Conservation (phyloP, 768 basidiomycete genomes). For the Mrakia blollopis region DNA sequence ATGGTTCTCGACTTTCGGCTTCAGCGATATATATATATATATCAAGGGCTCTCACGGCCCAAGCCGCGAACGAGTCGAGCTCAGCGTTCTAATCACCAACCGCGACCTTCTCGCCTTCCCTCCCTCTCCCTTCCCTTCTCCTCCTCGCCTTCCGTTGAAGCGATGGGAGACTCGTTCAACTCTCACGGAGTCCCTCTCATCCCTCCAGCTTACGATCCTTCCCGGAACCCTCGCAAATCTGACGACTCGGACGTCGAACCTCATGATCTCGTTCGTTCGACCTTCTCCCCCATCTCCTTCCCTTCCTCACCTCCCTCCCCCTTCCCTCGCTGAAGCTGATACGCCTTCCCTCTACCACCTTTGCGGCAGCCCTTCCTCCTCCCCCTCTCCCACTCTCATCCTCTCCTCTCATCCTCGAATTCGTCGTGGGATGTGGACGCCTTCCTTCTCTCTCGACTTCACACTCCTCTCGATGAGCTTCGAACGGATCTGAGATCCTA, state of each 20-base stretch:
- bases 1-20: no score
- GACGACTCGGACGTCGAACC: slow-evolving; percentile 7
- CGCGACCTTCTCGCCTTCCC: neutral
- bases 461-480: slow-evolving; percentile 80
- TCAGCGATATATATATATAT: no score
- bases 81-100: neutral
- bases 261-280: slow-evolving; percentile 11
- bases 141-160: neutral
- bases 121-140: neutral
- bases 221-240: neutral
- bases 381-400: slow-evolving; percentile 75
- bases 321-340: neutral
- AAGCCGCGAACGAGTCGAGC: neutral
- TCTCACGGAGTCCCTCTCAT: slow-evolving; percentile 14
- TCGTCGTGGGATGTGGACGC: slow-evolving; percentile 67
- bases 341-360: neutral
- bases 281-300: neutral
- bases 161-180: slow-evolving; percentile 3
- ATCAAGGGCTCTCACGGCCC: no score
- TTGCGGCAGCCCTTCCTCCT: slow-evolving; percentile 41
- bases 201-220: slow-evolving; percentile 12
- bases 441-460: slow-evolving; percentile 79
- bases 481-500: slow-evolving; percentile 83
- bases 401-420: slow-evolving; percentile 56
- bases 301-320: neutral